Base-by-base conservation (phyloP, 441 rosid genomes). In the Bocquillonia castaneifolia region DNA sequence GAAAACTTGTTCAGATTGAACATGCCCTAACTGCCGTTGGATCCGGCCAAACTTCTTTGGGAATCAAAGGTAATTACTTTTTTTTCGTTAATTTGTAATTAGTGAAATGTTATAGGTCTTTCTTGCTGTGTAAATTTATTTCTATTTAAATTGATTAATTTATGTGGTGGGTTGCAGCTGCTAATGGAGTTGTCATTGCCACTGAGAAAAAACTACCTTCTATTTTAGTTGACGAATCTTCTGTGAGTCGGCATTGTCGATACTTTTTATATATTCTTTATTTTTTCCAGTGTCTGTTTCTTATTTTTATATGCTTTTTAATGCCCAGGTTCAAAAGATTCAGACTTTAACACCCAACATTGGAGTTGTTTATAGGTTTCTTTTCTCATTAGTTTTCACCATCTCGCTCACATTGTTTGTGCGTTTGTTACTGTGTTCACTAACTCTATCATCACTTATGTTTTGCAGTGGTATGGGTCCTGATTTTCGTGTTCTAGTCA, bases 1-100 rank as follows among this genome's bases (percentile, higher is more conserved):
- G 99, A n/a, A 94, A 94, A 90, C 93, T 94, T 39, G 99, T 94
- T 78, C 99, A 92, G 91, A 92, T 94, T 54, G 99, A 94, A 75
- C 98, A 94, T 75, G 99, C 99, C 50, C 73, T 94, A 65, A 94
- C 99, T 8, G 98, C 98, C 17, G 97, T 94, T 45, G 98, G 99
- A 62, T 92, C 98, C 14, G 99, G 98, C 4, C 98, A 94, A 76
- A 95, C 99, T 25, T 95, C 97, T 26, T 75, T 95, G 23, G 98
- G 99, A 17, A 95, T 95, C 56, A 92, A 95, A 86, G 99, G 97
- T 92, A 62, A 42, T 54, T 51, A 17, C 18, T 52, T 0, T 4
- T 20, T 39, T 3, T 34, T 34, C 20, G 0, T n/a, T 50, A n/a
- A n/a, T n/a, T n/a, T n/a, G n/a, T n/a, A 7, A 32, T 62, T 17